Percentiles rank a stretch among this genome's conserved stretches.
phyloP scores from a whole-genome alignment of 495 filamentous ascomycete genomes.

The Neurospora sp. region DNA sequence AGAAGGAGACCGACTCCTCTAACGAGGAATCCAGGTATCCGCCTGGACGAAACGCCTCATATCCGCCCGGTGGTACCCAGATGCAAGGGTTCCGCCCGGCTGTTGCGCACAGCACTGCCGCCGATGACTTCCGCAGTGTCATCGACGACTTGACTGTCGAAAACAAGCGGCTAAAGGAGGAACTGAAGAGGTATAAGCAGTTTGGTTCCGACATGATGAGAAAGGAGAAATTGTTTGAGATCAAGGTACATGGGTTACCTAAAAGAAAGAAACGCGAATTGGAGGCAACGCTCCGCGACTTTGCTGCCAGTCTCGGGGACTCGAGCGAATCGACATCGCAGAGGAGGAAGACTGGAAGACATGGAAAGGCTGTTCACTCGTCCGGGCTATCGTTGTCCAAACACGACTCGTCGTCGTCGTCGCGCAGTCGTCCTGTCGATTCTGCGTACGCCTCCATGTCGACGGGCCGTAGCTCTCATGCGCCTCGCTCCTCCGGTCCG shows the following conservation, averaged over 20 bases:
- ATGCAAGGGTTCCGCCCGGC: conserved; percentile 13
- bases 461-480: conserved; percentile 29
- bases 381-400: conserved; percentile 21
- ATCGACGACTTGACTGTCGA: conserved; percentile 66
- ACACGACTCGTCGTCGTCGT: conserved; percentile 40
- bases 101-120: conserved; percentile 38
- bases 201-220: conserved; percentile 47
- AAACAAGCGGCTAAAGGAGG: conserved; percentile 60
- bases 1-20: conserved; percentile 35
- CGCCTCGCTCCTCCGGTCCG: conserved; percentile 24
- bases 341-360: conserved; percentile 20
- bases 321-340: conserved; percentile 28
- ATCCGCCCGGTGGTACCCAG: conserved; percentile 6
- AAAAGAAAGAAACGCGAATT: conserved; percentile 58
- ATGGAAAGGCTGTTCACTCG: conserved; percentile 10
- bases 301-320: conserved; percentile 46
- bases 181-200: conserved; percentile 56
- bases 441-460: conserved; percentile 71
- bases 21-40: conserved; percentile 20
- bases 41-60: conserved; percentile 6
- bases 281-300: conserved; percentile 57
- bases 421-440: conserved; percentile 48
- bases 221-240: conserved; percentile 64
- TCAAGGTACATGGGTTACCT: conserved; percentile 60
- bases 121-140: conserved; percentile 52